These are phyloP conservation scores for Blastocystis sp. DNA, from an alignment of 352 stramenopile genomes.

Conservation along the genomic window DNA sequence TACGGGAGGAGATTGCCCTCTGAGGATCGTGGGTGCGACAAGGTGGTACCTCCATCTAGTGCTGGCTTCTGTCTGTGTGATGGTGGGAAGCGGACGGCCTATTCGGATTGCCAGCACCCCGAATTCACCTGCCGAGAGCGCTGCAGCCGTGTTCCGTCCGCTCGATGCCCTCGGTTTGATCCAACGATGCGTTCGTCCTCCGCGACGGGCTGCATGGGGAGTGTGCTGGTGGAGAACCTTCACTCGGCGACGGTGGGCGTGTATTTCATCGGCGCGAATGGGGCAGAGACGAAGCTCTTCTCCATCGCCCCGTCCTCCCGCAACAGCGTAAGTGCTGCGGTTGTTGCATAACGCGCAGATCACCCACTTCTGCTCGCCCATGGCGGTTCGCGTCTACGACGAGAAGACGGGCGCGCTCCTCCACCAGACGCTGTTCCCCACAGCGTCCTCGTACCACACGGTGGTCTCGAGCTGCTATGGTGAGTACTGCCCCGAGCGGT, in stretches of 20 bases:
- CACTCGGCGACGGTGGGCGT: background rate
- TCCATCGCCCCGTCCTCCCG: background rate
- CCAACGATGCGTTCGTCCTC: conserved; percentile 5
- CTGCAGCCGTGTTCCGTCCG: background rate
- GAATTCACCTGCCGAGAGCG: conserved; percentile 21
- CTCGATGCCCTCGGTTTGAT: background rate
- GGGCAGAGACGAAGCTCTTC: background rate
- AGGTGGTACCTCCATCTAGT: background rate
- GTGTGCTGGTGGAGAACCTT: background rate
- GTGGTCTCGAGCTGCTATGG: conserved; percentile 32
- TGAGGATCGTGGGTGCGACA: conserved; percentile 8
- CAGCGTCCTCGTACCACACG: background rate
- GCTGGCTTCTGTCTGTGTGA: conserved; percentile 38
- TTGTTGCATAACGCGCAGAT: background rate
- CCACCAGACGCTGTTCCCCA: background rate
- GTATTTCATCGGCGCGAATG: background rate
- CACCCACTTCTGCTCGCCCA: conserved; percentile 3
- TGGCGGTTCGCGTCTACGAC: conserved; percentile 30
- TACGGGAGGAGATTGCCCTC: background rate
- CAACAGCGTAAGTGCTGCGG: conserved; percentile 9
- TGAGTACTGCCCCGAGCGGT: background rate
- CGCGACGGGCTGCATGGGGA: conserved; percentile 26
- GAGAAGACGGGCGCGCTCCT: background rate
- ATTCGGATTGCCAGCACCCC: conserved; percentile 43
- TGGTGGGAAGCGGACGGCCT: conserved; percentile 37